Base-by-base conservation (phyloP, 441 rosid genomes). In the Corymbia citriodora region DNA sequence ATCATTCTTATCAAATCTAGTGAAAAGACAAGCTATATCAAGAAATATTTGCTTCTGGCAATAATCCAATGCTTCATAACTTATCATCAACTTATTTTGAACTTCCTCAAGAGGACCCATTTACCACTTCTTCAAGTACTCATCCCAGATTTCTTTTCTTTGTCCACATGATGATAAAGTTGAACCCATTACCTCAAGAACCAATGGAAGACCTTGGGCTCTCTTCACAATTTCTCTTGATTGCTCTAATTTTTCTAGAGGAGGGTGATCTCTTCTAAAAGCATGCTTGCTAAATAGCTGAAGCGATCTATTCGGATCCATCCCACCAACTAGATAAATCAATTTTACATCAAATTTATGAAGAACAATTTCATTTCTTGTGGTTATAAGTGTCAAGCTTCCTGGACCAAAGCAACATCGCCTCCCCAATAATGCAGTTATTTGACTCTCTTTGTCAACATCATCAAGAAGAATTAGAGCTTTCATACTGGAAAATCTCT, bases 281-380 rank as follows among this genome's bases (percentile, higher is more conserved):
- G 40, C 79, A 31, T 68, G 7, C 79, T 68, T 50, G 36, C 59
- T 85, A 3, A 85, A 85, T 25, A 85, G 40, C 25, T 50, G 57
- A 85, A 85, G 87, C 0, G 9, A 16, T 50, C 1, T 0, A 2
- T 29, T 21, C 1, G 2, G 9, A 85, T 85, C 59, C 59, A 85
- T 0, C 5, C 0, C 11, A 85, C 0, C 0, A 85, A 45, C 23
- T 85, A 0, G 1, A 50, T 49, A 85, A 15, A 0, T 50, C 40
- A 16, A 85, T 15, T 50, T 54, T 27, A 50, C 36, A 25, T 50
- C 33, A 85, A 50, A 48, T 25, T 0, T 2, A 85, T 7, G n/a
- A 7, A 85, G 36, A 4, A 85, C 36, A 8, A 4, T 13, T 31
- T 2, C 25, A 48, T 85, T 85, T 85, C 36, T 50, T 5, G 87